These are phyloP conservation scores for Lepidium aucheri DNA, from an alignment of 345 rosid species.

Conservation along the genomic window DNA sequence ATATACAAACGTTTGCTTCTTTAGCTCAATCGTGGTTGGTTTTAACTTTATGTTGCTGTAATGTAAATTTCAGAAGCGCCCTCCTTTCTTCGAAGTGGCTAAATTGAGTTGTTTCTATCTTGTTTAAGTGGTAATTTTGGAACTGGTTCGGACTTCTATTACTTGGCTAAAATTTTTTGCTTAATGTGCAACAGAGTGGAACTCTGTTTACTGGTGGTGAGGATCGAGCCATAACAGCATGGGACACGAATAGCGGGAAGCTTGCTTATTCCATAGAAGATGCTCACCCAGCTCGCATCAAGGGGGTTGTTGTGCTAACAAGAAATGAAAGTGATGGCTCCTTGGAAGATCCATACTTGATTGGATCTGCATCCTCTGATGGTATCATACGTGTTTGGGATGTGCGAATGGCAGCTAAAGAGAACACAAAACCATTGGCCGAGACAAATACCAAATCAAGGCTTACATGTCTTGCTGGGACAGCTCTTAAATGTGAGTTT, in stretches of 20 bases:
- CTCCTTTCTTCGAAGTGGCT: background rate
- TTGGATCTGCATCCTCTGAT: conserved; percentile 88
- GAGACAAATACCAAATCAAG: conserved; percentile 81
- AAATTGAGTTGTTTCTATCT: background rate
- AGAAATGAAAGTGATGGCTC: conserved; percentile 32
- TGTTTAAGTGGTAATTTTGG: background rate
- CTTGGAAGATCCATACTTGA: conserved; percentile 54
- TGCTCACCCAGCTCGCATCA: conserved; percentile 80
- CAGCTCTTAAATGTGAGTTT: conserved; percentile 58
- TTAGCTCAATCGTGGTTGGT: background rate
- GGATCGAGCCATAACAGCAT: conserved; percentile 70
- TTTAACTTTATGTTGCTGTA: background rate
- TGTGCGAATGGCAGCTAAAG: conserved; percentile 58
- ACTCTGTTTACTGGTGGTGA: conserved; percentile 82
- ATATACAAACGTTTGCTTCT: background rate
- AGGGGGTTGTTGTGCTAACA: conserved; percentile 71
- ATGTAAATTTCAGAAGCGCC: background rate
- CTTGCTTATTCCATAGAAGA: conserved; percentile 62
- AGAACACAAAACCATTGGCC: conserved; percentile 63
- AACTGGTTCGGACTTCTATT: background rate
- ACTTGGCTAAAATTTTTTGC: background rate
- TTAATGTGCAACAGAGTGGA: conserved; percentile 46
- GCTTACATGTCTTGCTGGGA: conserved; percentile 89
- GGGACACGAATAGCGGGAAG: conserved; percentile 84
- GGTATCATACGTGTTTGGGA: conserved; percentile 95